Conservation (phyloP, 2,329 filamentous ascomycete species). For the Juglanconis juglandina region DNA sequence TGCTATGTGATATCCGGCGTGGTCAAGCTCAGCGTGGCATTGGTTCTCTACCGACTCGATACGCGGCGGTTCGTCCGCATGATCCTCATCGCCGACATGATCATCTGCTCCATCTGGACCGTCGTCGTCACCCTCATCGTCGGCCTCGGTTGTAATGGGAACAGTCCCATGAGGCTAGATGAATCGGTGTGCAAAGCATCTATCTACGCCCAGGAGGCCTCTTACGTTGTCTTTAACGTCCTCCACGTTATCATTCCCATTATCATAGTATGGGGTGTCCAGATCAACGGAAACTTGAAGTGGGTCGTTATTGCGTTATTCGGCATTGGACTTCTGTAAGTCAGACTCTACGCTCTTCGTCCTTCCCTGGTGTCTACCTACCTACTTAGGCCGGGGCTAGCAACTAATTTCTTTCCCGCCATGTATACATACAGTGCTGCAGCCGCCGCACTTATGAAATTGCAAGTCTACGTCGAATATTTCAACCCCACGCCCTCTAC, state of each 20-base stretch:
- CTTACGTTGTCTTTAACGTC: conserved; percentile 13
- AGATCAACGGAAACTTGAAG: conserved; percentile 8
- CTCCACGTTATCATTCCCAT: conserved; percentile 14
- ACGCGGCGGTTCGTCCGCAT: conserved; percentile 1
- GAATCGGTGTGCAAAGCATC: conserved; percentile 8
- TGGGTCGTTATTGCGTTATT: conserved; percentile 13
- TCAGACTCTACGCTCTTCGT: background rate
- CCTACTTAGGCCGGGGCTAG: too few species aligned
- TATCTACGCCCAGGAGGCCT: conserved; percentile 14
- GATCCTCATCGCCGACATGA: conserved; percentile 12
- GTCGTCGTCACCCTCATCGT: conserved; percentile 9
- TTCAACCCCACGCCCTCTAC: conserved; percentile 5
- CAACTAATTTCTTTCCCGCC: background rate
- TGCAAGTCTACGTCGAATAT: conserved; percentile 1
- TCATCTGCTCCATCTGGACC: conserved; percentile 11
- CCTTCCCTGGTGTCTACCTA: too few species aligned
- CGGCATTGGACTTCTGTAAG: conserved; percentile 17
- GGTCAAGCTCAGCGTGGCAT: conserved; percentile 16
- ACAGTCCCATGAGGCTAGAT: background rate
- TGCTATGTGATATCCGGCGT: conserved; percentile 15
- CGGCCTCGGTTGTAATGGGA: conserved; percentile 8
- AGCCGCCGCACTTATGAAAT: conserved; percentile 16
- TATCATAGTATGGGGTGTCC: conserved; percentile 16
- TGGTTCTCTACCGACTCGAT: conserved; percentile 16
- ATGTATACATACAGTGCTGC: background rate